These are phyloP conservation scores for Collybiopsis confluens DNA, from an alignment of 768 basidiomycete species.

Conservation along the genomic window DNA sequence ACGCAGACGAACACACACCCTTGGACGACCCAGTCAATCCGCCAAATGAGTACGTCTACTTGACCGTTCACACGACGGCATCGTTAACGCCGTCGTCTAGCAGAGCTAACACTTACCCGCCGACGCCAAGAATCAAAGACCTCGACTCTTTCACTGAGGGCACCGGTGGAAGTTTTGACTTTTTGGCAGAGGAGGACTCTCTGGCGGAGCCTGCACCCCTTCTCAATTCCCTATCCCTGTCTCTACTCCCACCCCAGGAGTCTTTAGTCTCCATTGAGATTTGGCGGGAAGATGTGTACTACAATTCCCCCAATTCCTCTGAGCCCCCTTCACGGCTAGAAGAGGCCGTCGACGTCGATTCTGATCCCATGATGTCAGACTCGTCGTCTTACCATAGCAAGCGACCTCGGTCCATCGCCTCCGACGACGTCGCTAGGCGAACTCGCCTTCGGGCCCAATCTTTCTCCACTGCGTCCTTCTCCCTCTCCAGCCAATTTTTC, in stretches of 20 bases:
- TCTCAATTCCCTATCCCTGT: constrained; percentile 27
- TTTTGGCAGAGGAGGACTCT: constrained; percentile 34
- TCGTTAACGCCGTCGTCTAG: constrained; percentile 16
- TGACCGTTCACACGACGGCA: not conserved
- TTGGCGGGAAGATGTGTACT: constrained; percentile 40
- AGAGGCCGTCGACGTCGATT: not conserved
- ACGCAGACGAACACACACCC: not conserved
- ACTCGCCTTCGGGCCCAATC: constrained; percentile 14
- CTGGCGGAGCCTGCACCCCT: constrained; percentile 28
- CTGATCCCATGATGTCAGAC: not conserved
- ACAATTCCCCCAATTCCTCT: constrained; percentile 8
- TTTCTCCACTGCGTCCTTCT: not conserved
- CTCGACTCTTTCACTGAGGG: constrained; percentile 60
- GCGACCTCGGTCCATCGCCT: constrained; percentile 34
- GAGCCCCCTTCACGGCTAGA: constrained; percentile 3
- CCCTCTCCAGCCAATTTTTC: not conserved
- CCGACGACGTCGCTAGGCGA: constrained; percentile 25
- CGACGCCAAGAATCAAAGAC: constrained; percentile 51
- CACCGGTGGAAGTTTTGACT: constrained; percentile 50
- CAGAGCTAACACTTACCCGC: constrained; percentile 22
- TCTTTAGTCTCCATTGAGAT: constrained; percentile 30
- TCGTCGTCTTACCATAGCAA: constrained; percentile 24
- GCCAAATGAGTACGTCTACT: constrained; percentile 9
- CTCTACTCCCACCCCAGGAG: constrained; percentile 22
- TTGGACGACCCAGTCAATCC: constrained; percentile 10